Evolutionary conservation across 129 eudicot species (phyloP).

Genomic region (Lonicera japonica): DNA sequence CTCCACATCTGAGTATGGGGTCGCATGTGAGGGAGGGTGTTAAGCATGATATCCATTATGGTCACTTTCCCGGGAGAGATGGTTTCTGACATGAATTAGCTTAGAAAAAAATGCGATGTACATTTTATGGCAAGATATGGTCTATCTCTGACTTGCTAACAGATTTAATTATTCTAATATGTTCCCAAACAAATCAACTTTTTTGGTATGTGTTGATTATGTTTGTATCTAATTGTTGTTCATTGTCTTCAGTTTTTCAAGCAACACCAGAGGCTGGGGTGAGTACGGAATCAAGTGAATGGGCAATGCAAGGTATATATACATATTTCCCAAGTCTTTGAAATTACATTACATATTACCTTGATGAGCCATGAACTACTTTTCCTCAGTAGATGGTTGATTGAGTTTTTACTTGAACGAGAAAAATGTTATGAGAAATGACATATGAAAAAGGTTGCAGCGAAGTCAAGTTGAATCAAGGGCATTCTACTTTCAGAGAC

Average conservation of each 20-base stretch:
- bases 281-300: constrained; percentile 68
- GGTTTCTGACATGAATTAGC: no score
- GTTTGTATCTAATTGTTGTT: constrained; percentile 30
- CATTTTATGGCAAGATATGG: no score
- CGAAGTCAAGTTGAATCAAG: no score
- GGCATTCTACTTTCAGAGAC: no score
- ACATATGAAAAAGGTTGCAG: neutral
- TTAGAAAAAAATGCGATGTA: no score
- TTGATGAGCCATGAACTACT: neutral
- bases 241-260: constrained; percentile 35
- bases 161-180: neutral
- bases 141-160: neutral
- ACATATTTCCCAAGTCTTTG: constrained; percentile 13
- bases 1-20: no score
- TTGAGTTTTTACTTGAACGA: neutral
- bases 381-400: neutral
- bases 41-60: no score
- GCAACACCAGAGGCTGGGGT: constrained; percentile 73
- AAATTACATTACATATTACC: neutral
- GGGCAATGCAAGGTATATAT: constrained; percentile 95
- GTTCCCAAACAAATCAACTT: neutral
- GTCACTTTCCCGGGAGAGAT: no score
- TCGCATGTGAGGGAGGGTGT: no score
- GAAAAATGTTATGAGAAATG: neutral
- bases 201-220: constrained; percentile 11